phyloP scores from a whole-genome alignment of 305 asterid genomes.

The Fraxinus sp. region DNA sequence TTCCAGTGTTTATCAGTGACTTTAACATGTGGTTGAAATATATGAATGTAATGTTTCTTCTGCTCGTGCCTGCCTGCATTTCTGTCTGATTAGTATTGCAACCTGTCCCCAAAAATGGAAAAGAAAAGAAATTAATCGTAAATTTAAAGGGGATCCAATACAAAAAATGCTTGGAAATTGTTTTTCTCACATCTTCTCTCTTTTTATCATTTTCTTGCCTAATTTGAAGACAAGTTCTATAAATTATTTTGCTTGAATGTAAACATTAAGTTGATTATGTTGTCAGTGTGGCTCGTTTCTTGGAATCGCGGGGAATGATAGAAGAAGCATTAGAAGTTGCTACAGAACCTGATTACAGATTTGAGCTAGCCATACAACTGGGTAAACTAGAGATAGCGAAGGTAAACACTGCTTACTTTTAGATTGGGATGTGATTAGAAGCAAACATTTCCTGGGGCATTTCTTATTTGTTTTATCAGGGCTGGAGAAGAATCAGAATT shows the following conservation, averaged over 20 bases:
- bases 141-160: not conserved
- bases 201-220: not conserved
- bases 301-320: conserved; percentile 96
- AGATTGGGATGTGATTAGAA: conserved; percentile 7
- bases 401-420: conserved; percentile 43
- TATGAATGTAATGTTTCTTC: not conserved
- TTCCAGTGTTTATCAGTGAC: not conserved
- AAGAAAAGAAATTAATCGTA: not conserved
- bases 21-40: not conserved
- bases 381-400: conserved; percentile 85
- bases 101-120: not conserved
- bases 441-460: not conserved
- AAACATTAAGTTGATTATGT: conserved; percentile 4
- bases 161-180: not conserved
- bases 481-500: not conserved
- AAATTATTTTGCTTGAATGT: not conserved
- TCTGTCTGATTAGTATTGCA: not conserved
- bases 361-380: conserved; percentile 90
- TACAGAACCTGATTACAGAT: conserved; percentile 92
- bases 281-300: conserved; percentile 74
- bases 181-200: not conserved
- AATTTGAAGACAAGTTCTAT: not conserved
- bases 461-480: conserved; percentile 7
- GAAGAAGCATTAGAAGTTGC: conserved; percentile 95
- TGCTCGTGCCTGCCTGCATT: not conserved